Percentiles rank a stretch among this genome's conserved stretches.
Evolutionary conservation across 805 yeast species (phyloP).

Genomic region (Candida silvicultrix): DNA sequence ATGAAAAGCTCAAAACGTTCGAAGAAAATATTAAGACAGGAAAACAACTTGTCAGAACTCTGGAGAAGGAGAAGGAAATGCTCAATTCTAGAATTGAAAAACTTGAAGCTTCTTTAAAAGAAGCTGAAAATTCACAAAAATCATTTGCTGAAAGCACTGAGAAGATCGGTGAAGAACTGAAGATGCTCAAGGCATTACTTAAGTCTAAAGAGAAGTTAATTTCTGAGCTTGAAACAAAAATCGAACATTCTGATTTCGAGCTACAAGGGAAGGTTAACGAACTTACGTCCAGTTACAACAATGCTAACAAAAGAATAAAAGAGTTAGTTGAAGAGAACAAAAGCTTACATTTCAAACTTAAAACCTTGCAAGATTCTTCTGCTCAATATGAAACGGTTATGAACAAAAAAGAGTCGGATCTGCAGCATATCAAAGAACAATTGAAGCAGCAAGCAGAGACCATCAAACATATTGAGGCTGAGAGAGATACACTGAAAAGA

Average conservation of each 20-base stretch:
- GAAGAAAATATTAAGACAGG: constrained; percentile 22
- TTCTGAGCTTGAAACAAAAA: constrained; percentile 22
- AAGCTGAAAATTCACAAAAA: constrained; percentile 9
- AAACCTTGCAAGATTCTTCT: constrained; percentile 29
- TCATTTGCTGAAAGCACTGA: constrained; percentile 7
- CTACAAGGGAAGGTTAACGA: constrained; percentile 29
- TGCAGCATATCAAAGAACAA: constrained; percentile 23
- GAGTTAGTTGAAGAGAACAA: constrained; percentile 38
- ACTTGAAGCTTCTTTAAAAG: constrained; percentile 14
- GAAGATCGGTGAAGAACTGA: constrained; percentile 24
- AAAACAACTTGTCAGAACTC: constrained; percentile 12
- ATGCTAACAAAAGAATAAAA: constrained; percentile 31
- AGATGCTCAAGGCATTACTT: constrained; percentile 21
- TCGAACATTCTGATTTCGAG: constrained; percentile 24
- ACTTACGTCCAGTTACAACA: constrained; percentile 25
- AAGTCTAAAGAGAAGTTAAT: constrained; percentile 30
- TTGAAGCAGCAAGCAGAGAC: constrained; percentile 21
- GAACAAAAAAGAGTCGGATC: constrained; percentile 29
- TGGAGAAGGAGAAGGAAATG: constrained; percentile 17
- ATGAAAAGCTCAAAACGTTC: constrained; percentile 15
- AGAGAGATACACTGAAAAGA: constrained; percentile 23
- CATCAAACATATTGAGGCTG: constrained; percentile 21
- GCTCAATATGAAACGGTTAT: constrained; percentile 29
- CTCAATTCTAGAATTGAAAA: constrained; percentile 12
- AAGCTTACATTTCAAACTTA: constrained; percentile 33